Base-by-base conservation (phyloP, 306 rosid genomes). In the Cicer cuneatum region DNA sequence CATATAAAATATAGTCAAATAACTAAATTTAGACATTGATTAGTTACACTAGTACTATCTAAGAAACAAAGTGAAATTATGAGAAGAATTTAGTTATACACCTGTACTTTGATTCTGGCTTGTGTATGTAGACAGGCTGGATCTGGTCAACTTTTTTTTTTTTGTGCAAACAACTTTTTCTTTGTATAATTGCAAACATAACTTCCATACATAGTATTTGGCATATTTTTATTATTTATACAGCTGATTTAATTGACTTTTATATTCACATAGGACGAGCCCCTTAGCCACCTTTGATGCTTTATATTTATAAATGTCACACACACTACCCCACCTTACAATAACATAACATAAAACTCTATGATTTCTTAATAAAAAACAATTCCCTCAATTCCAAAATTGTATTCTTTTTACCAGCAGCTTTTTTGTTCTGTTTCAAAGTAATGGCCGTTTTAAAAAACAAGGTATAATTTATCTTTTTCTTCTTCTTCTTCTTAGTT, bases 211-310 rank as follows among this genome's bases (percentile, higher is more conserved):
- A 81, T 13, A 53, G 81, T 42, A 76, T 76, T 49, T 54, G 67
- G 39, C 48, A 56, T 52, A 35, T 73, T 10, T 42, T 35, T 24
- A 33, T 71, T 42, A 12, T 66, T 9, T 54, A 64, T 24, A 38
- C 64, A 81, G 85, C 81, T 76, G 81, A 81, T 81, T 64, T 38
- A 69, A 62, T 81, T 81, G 84, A 81, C 84, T 81, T 52, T 39
- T 60, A 53, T 35, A 37, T 71, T 46, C 38, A 47, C 61, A 19
- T 75, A 45, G 65, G 71, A 76, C 11, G 2, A 46, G 49, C 16
- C 52, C 43, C 9, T 64, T 68, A 80, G 83, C 80, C 83, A 81
- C 81, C 78, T 62, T 53, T 54, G 38, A 33, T 69, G 52, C 43
- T 80, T 68, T 46, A 37, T 56, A 45, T 5, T 21, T 57, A 24